Evolutionary conservation across 306 rosid species (phyloP).

Genomic region (Vachellia pachyceras): DNA sequence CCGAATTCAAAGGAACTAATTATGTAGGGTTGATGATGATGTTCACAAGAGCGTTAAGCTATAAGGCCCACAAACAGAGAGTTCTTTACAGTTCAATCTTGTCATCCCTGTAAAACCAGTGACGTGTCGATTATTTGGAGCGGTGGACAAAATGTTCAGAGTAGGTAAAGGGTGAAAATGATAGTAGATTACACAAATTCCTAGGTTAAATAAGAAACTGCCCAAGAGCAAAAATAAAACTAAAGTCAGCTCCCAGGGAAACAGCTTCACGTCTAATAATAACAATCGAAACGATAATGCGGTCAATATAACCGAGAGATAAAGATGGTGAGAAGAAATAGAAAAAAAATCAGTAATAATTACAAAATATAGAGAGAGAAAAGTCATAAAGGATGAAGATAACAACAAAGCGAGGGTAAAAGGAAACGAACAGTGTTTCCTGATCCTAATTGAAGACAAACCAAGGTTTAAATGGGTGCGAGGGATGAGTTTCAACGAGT

Average conservation of each 20-base stretch:
- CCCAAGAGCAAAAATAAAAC: background rate
- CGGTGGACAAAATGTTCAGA: background rate
- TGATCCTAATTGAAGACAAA: background rate
- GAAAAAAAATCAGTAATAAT: background rate
- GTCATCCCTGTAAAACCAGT: background rate
- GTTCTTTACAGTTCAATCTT: background rate
- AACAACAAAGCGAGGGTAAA: no score
- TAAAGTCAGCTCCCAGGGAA: background rate
- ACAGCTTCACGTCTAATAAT: constrained; percentile 5
- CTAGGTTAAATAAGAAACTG: background rate
- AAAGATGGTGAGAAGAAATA: background rate
- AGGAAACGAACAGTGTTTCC: background rate
- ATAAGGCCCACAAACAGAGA: background rate
- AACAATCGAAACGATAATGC: background rate
- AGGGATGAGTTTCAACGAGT: background rate
- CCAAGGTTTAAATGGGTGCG: background rate
- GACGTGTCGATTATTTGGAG: constrained; percentile 1
- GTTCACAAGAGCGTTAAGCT: background rate
- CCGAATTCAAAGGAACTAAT: constrained; percentile 20
- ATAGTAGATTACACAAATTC: background rate
- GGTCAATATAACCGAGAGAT: constrained; percentile 20
- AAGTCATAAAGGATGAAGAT: background rate
- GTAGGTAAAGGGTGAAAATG: background rate
- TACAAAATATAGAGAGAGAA: background rate
- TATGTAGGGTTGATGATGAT: constrained; percentile 23